Percentiles rank a stretch among this genome's conserved stretches.
phyloP scores from a whole-genome alignment of 768 basidiomycete genomes.

The Termitomyces sp. region DNA sequence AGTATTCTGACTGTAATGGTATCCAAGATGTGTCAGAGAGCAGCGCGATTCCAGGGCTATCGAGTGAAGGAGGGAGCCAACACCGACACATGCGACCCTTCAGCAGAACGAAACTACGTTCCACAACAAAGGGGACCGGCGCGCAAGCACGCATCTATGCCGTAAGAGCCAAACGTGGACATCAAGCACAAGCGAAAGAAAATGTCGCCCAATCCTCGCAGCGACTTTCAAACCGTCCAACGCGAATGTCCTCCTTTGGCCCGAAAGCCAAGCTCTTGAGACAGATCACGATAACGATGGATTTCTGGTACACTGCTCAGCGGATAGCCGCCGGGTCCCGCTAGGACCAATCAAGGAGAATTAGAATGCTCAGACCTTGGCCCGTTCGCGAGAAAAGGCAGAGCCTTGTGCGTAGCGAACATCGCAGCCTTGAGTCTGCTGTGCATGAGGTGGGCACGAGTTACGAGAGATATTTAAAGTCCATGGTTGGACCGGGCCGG shows the following conservation, averaged over 20 bases:
- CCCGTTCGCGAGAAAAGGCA: conserved; percentile 27
- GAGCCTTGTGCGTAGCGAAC: conserved; percentile 48
- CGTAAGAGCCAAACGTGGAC: not conserved
- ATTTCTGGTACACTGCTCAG: conserved; percentile 27
- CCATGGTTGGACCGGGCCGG: too few species aligned
- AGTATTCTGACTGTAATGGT: too few species aligned
- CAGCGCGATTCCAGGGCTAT: not conserved
- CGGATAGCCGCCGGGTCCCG: conserved; percentile 19
- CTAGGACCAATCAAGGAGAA: conserved; percentile 25
- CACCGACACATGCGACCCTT: not conserved
- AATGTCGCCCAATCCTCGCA: conserved; percentile 22
- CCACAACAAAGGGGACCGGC: not conserved
- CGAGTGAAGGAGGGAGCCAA: not conserved
- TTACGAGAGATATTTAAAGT: not conserved
- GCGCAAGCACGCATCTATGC: not conserved
- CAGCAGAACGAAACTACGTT: not conserved
- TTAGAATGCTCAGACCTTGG: conserved; percentile 32
- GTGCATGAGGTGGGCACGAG: not conserved
- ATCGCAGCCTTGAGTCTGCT: conserved; percentile 37
- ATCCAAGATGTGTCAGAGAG: too few species aligned
- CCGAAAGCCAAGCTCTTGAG: conserved; percentile 15
- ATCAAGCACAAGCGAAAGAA: not conserved
- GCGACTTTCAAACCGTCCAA: conserved; percentile 18
- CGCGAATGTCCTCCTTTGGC: conserved; percentile 7
- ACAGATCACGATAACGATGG: conserved; percentile 9